Evolutionary conservation across 768 basidiomycete genomes (phyloP), one percentile per base, ranked within the genome.

Genomic region (Lactifluus hygrophoroides): DNA sequence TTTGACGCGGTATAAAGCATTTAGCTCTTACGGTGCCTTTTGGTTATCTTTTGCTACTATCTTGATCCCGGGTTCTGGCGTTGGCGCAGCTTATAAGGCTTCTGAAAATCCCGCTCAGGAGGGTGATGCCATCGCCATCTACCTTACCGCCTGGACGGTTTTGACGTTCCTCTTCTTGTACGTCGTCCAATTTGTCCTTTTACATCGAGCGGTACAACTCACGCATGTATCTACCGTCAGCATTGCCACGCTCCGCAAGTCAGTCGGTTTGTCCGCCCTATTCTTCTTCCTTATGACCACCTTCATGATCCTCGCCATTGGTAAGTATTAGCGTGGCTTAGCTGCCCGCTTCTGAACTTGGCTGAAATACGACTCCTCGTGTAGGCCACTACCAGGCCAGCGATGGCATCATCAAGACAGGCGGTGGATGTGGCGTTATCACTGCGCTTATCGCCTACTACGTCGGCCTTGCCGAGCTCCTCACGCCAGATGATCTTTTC

Each of bases 1-100:
- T 27, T 37, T 32, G 25, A 28, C 19, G 30, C 47, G 2, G 25
- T 40, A 38, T 17, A 27, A 61, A 86, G 90, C 89, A 0, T 93
- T 92, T 77, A 76, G 82, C 0, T 86, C 85, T 1, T 94, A 87
- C 60, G 91, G 91, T 23, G 87, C 84, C 2, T 94, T 93, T 77
- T 94, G 90, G 90, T 74, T 93, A 73, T 90, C 90, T 5, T 93
- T 82, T 49, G 88, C 82, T 4, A 75, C 80, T 0, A 83, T 94
- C 65, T 71, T 86, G 66, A 78, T 90, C 47, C 91, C 91, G 2
- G 76, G 78, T 27, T 79, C 78, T 4, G 89, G 89, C 14, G 77
- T 92, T 46, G 11, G 64, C 5, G 68, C 75, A 0, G 80, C 89
- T 0, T 92, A 84, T 66, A 49, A 64, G 0, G 51, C 61, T 0